Evolutionary conservation across 1,139 yeast genomes (phyloP), one percentile per base, ranked within the genome.

Genomic region (Trichomonascaceae sp.): DNA sequence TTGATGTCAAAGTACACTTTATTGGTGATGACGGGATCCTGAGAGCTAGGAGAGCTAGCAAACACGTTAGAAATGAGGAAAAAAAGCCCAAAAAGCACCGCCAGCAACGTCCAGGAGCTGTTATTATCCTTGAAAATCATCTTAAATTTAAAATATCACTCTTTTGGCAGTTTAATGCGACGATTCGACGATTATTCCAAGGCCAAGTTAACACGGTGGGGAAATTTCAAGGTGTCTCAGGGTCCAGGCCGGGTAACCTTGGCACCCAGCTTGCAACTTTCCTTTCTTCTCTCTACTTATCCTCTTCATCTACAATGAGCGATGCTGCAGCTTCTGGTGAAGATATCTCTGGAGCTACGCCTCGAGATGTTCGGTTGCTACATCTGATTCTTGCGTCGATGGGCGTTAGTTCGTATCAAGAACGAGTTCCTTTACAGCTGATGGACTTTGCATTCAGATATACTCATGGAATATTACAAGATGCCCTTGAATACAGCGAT

Each of bases 391-490:
- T 93, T 64, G 98, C 98, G 15, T 87, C 97, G 0, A 96, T 93
- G 73, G 93, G 96, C 1, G 88, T 93, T 39, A 89, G 87, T 56
- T 84, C 87, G 58, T 93, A 91, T 70, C 96, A 93, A 67, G 98
- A 91, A 66, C 95, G 90, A 58, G 98, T 93, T 2, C 97, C 98
- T 0, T 72, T 93, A 44, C 98, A 91, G 68, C 76, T 93, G 59
- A 88, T 93, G 96, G 98, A 93, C 69, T 93, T 93, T 74, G 98
- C 98, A 13, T 88, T 88, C 69, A 62, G 95, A 62, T 93, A 93
- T 74, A 89, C 99, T 12, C 79, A 85, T 43, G 85, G 91, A 3
- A 87, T 93, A 8, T 74, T 93, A 57, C 87, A 86, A 63, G 99
- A 93, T 69, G 97, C 99, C 0, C 78, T 87, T 53, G 76, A 87